Conservation (phyloP, 2,329 filamentous ascomycete species). For the Byssothecium circinans region DNA sequence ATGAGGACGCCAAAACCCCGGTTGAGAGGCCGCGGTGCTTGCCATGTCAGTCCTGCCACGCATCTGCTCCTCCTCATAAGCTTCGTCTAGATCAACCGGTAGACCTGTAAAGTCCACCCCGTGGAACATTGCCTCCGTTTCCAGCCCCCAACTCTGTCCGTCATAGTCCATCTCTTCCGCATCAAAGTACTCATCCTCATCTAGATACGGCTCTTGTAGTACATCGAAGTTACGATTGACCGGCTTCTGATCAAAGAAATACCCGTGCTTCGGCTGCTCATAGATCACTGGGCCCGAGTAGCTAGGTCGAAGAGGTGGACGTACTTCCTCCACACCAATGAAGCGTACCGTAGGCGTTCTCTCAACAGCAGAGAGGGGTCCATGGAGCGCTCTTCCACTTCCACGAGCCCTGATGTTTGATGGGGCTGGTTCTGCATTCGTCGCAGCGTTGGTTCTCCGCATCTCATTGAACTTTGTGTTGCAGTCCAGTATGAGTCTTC, state of each 20-base stretch:
- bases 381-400: neutral
- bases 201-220: neutral
- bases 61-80: slow-evolving; percentile 1
- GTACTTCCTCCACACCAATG: slow-evolving; percentile 6
- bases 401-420: neutral
- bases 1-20: slow-evolving; percentile 50
- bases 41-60: neutral
- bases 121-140: slow-evolving; percentile 2
- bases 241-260: neutral
- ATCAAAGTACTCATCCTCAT: slow-evolving; percentile 7
- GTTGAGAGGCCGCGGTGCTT: slow-evolving; percentile 22
- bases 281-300: slow-evolving; percentile 27
- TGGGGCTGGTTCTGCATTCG: neutral
- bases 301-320: slow-evolving; percentile 9
- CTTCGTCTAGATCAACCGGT: neutral
- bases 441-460: slow-evolving; percentile 2
- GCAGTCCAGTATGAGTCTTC: slow-evolving; percentile 28
- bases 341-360: slow-evolving; percentile 21
- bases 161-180: slow-evolving; percentile 10
- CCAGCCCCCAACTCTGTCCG: slow-evolving; percentile 7
- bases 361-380: neutral
- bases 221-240: neutral
- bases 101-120: neutral
- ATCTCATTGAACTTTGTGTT: slow-evolving; percentile 20
- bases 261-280: slow-evolving; percentile 27